Percentiles rank a stretch among this genome's conserved stretches.
phyloP scores from a whole-genome alignment of 306 rosid genomes.

The Prunus salicina region DNA sequence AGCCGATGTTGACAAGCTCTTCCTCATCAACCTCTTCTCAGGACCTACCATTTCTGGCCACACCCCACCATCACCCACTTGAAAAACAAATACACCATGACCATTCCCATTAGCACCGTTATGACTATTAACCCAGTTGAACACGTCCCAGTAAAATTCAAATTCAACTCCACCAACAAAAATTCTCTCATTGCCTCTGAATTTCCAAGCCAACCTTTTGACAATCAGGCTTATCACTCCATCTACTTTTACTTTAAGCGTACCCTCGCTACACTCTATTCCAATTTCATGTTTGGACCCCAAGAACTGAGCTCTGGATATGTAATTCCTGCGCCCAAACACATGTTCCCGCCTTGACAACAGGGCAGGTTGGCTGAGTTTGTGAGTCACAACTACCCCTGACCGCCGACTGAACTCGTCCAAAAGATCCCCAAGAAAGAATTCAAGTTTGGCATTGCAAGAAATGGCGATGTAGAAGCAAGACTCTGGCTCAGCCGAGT shows the following conservation, averaged over 20 bases:
- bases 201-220: slow-evolving; percentile 78
- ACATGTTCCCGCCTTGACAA: slow-evolving; percentile 72
- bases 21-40: slow-evolving; percentile 67
- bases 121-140: slow-evolving; percentile 53
- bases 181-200: slow-evolving; percentile 81
- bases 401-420: slow-evolving; percentile 36
- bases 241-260: slow-evolving; percentile 58
- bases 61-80: slow-evolving; percentile 66
- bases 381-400: slow-evolving; percentile 11
- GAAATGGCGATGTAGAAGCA: slow-evolving; percentile 62
- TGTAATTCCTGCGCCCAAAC: slow-evolving; percentile 55
- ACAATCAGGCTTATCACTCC: slow-evolving; percentile 45
- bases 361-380: slow-evolving; percentile 25
- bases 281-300: slow-evolving; percentile 67
- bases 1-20: slow-evolving; percentile 36
- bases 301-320: slow-evolving; percentile 52
- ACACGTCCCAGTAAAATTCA: slow-evolving; percentile 82
- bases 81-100: slow-evolving; percentile 69
- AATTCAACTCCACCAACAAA: slow-evolving; percentile 57
- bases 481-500: slow-evolving; percentile 64
- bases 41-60: slow-evolving; percentile 81
- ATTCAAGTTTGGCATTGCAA: slow-evolving; percentile 37
- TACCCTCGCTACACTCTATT: slow-evolving; percentile 58
- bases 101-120: slow-evolving; percentile 36
- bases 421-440: slow-evolving; percentile 61